Evolutionary conservation across 2,329 filamentous ascomycete species (phyloP), one percentile per base, ranked within the genome.

Genomic region (Colletotrichum acutatum): DNA sequence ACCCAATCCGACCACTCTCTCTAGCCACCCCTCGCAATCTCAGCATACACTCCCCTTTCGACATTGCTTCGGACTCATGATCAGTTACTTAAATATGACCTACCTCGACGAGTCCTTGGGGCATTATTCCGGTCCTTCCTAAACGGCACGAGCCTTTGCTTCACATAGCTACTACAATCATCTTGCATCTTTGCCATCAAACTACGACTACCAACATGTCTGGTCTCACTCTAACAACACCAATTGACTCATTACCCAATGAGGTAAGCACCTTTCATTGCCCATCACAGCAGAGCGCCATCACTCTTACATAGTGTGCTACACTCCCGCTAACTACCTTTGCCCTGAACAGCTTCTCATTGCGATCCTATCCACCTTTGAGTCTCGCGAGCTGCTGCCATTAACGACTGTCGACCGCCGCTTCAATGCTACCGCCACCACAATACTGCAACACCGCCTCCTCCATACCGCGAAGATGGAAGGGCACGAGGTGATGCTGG

Each of bases 401-500:
- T 78, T 93, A 68, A 86, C 90, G 54, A 78, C 86, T 58, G 85
- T 92, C 67, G 93, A 88, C 66, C 90, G 86, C 34, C 91, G 89
- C 52, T 89, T 95, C 77, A 87, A 92, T 79, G 88, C 86, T 53
- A 79, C 93, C 53, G 86, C 93, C 69, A 82, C 91, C 5, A 89
- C 90, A 30, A 87, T 94, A 57, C 82, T 95, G 8, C 89, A 93
- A 75, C 86, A 88, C 61, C 91, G 93, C 42, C 85, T 95, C 2
- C 82, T 91, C 59, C 80, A 87, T 24, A 89, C 90, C 24, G 87
- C 90, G 5, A 83, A 88, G 3, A 82, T 92, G 8, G 83, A 87
- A 49, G 88, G 90, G 49, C 90, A 94, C 78, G 89, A 91, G 66
- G 83, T 97, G 52, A 90, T 95, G 49, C 89, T 97, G 54, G 93